Percentiles rank a stretch among this genome's conserved stretches.
These are phyloP conservation scores for Collybiopsis confluens DNA, from an alignment of 768 basidiomycete species.

Conservation along the genomic window DNA sequence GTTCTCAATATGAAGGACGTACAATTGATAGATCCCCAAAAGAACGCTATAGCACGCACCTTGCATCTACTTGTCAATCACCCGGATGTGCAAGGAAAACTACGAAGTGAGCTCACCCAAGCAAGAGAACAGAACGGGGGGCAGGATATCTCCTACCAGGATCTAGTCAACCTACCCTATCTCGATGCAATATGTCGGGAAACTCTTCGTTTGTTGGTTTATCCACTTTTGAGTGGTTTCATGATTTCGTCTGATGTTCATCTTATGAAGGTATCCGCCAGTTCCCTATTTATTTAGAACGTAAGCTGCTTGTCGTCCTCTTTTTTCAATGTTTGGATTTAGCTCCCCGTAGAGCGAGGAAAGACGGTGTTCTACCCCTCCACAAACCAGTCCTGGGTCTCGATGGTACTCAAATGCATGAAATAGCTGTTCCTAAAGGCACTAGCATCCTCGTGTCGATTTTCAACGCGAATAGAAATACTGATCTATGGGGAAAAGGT, in stretches of 20 bases:
- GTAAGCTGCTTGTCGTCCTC: slow-evolving; percentile 14
- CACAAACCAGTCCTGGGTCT: slow-evolving; percentile 23
- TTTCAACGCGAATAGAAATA: slow-evolving; percentile 27
- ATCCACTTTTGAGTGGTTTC: neutral
- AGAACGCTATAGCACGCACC: slow-evolving; percentile 22
- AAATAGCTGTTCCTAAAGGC: slow-evolving; percentile 23
- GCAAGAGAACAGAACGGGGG: slow-evolving; percentile 18
- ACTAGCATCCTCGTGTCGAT: slow-evolving; percentile 24
- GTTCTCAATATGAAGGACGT: neutral
- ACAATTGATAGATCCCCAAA: neutral
- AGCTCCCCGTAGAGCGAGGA: slow-evolving; percentile 15
- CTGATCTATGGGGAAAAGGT: slow-evolving; percentile 31
- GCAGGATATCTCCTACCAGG: slow-evolving; percentile 28
- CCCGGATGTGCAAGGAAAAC: slow-evolving; percentile 30
- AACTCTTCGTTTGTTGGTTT: slow-evolving; percentile 30
- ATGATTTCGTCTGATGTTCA: neutral
- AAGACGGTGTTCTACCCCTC: slow-evolving; percentile 29
- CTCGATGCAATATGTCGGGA: slow-evolving; percentile 37
- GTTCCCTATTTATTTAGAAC: slow-evolving; percentile 17
- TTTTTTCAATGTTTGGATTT: neutral
- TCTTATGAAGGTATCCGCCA: slow-evolving; percentile 21
- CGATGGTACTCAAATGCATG: slow-evolving; percentile 21
- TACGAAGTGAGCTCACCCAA: slow-evolving; percentile 29
- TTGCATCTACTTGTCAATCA: slow-evolving; percentile 28
- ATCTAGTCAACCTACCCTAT: slow-evolving; percentile 29